Evolutionary conservation across 257 asterid genomes (phyloP).

Genomic region (Plantago elongata): DNA sequence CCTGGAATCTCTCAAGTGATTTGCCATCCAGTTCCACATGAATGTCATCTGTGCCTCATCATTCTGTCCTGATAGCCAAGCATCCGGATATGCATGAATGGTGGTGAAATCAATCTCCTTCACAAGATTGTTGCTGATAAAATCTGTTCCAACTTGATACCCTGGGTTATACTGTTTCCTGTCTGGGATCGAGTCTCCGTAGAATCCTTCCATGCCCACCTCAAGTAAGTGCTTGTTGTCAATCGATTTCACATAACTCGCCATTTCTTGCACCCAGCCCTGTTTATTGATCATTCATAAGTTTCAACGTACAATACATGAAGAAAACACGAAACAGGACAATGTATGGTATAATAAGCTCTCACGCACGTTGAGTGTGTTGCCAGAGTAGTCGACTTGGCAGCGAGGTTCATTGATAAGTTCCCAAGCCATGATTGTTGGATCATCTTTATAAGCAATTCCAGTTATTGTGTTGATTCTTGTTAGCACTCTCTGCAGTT

Average conservation of each 20-base stretch:
- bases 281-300: not conserved
- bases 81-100: slow-evolving; percentile 50
- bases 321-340: not conserved
- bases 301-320: no score
- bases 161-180: slow-evolving; percentile 46
- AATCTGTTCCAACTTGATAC: slow-evolving; percentile 51
- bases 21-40: slow-evolving; percentile 40
- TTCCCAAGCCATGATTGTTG: slow-evolving; percentile 59
- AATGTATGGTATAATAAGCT: not conserved
- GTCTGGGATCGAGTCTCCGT: slow-evolving; percentile 40
- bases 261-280: slow-evolving; percentile 55
- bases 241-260: slow-evolving; percentile 39
- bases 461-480: slow-evolving; percentile 40
- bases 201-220: slow-evolving; percentile 55
- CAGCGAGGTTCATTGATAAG: slow-evolving; percentile 57
- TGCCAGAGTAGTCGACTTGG: slow-evolving; percentile 43
- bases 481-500: slow-evolving; percentile 29
- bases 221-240: slow-evolving; percentile 39
- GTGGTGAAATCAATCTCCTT: slow-evolving; percentile 49
- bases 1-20: slow-evolving; percentile 41
- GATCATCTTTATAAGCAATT: slow-evolving; percentile 38
- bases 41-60: slow-evolving; percentile 37
- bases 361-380: slow-evolving; percentile 36
- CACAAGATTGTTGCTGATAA: slow-evolving; percentile 38
- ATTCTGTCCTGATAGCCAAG: slow-evolving; percentile 31